Conservation (phyloP, 768 basidiomycete genomes). For the Calocybe cyanea region DNA sequence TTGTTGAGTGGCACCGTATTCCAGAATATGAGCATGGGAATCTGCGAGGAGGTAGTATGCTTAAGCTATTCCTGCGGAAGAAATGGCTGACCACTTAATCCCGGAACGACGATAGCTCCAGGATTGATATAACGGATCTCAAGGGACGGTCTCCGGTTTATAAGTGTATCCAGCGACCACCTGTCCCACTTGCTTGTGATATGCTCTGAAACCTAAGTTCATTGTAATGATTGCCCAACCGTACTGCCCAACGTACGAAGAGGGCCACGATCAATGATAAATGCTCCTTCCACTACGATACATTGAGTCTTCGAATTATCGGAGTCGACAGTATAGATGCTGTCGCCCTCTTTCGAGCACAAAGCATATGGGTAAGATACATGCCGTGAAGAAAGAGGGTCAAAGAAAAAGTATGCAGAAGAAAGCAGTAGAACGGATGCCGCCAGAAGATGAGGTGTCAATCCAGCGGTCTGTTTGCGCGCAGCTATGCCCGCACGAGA, state of each 20-base stretch:
- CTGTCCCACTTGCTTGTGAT: slow-evolving; percentile 37
- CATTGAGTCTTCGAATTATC: slow-evolving; percentile 53
- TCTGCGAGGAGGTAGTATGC: slow-evolving; percentile 36
- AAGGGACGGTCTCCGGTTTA: slow-evolving; percentile 22
- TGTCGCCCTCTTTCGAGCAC: slow-evolving; percentile 50
- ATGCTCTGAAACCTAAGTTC: slow-evolving; percentile 28
- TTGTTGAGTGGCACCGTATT: slow-evolving; percentile 66
- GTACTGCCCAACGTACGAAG: slow-evolving; percentile 39
- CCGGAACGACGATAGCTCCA: slow-evolving; percentile 66
- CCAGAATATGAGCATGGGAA: slow-evolving; percentile 75
- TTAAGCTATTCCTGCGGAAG: background rate
- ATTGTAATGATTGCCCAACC: slow-evolving; percentile 1
- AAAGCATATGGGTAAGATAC: slow-evolving; percentile 43
- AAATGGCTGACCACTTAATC: slow-evolving; percentile 59
- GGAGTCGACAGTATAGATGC: slow-evolving; percentile 68
- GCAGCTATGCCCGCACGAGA: background rate
- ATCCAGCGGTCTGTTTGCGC: background rate
- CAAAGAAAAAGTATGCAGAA: slow-evolving; percentile 9
- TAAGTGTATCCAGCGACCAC: slow-evolving; percentile 16
- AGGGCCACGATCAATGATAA: slow-evolving; percentile 52
- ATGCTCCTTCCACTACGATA: slow-evolving; percentile 49
- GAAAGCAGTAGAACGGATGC: slow-evolving; percentile 8
- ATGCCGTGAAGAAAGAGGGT: slow-evolving; percentile 3
- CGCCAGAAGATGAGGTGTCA: slow-evolving; percentile 2
- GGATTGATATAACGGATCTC: slow-evolving; percentile 46